Conservation (phyloP, 495 filamentous ascomycete species). For the Penicillium bialowiezense region DNA sequence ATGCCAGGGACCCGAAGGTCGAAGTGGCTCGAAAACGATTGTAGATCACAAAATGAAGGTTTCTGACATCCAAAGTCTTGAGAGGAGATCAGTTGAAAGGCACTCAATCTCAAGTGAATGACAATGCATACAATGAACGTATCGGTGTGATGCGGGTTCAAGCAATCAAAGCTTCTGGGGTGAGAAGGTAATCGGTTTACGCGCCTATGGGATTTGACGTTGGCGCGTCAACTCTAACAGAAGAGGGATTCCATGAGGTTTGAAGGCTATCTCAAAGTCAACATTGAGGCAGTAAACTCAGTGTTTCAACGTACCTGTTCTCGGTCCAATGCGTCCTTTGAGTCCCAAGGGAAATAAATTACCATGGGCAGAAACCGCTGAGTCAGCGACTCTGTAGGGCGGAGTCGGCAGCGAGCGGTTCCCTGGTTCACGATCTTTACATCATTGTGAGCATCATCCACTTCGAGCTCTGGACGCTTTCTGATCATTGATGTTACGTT, state of each 20-base stretch:
- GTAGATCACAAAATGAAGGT: no score
- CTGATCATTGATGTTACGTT: no score
- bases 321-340: background rate
- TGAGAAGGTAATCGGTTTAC: background rate
- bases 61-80: no score
- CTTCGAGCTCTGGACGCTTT: no score
- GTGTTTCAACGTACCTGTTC: background rate
- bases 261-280: background rate
- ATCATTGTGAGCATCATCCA: conserved; percentile 39
- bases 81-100: no score
- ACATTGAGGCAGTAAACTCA: conserved; percentile 1
- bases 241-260: conserved; percentile 3
- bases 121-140: no score
- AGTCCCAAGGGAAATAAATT: background rate
- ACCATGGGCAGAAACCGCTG: background rate
- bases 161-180: background rate
- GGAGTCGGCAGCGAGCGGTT: background rate
- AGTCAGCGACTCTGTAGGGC: no score
- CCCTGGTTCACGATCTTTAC: conserved; percentile 21
- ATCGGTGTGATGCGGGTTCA: no score
- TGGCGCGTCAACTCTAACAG: conserved; percentile 1
- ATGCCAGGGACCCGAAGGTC: no score
- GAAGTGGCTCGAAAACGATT: no score
- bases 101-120: no score
- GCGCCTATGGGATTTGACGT: background rate